Evolutionary conservation across 441 rosid species (phyloP).

Genomic region (Sinapis alba): DNA sequence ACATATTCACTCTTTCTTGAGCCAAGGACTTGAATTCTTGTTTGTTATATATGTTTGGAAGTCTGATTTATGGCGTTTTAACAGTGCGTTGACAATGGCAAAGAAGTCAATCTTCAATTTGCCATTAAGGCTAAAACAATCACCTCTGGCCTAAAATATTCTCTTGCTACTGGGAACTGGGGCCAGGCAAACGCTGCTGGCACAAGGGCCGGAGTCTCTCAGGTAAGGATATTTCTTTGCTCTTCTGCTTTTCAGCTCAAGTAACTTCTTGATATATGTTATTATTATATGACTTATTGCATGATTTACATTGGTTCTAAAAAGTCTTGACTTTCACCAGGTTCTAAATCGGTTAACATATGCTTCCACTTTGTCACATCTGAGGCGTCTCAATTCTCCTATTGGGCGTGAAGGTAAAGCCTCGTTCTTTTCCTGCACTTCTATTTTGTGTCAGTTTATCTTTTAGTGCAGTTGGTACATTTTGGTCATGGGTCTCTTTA

Average conservation of each 20-base stretch:
- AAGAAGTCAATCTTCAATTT: conserved; percentile 96
- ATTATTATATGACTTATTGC: not conserved
- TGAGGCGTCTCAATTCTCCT: conserved; percentile 96
- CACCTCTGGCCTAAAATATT: conserved; percentile 92
- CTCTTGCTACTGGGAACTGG: conserved; percentile 99
- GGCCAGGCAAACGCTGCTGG: conserved; percentile 99
- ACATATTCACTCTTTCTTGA: conserved; percentile 21
- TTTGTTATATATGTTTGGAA: conserved; percentile 19
- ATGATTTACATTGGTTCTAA: conserved; percentile 12
- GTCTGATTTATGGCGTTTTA: conserved; percentile 23
- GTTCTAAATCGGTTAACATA: conserved; percentile 95
- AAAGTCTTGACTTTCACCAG: conserved; percentile 43
- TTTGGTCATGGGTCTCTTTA: not conserved
- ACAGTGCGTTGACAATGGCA: conserved; percentile 95
- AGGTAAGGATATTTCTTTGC: conserved; percentile 51
- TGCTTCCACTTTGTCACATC: conserved; percentile 96
- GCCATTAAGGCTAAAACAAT: conserved; percentile 97
- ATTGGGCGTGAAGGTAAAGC: conserved; percentile 94
- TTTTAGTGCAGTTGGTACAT: conserved; percentile 9
- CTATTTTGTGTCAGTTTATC: conserved; percentile 7
- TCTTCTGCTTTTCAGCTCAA: not conserved
- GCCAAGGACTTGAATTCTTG: not conserved
- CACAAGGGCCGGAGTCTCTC: conserved; percentile 99
- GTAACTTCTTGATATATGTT: not conserved
- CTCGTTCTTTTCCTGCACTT: conserved; percentile 22